A percentile compares a stretch with the other conserved stretches of the same genome.
Evolutionary conservation across 1,284 basidiomycete genomes (phyloP).

Genomic region (Trametes hirsuta): DNA sequence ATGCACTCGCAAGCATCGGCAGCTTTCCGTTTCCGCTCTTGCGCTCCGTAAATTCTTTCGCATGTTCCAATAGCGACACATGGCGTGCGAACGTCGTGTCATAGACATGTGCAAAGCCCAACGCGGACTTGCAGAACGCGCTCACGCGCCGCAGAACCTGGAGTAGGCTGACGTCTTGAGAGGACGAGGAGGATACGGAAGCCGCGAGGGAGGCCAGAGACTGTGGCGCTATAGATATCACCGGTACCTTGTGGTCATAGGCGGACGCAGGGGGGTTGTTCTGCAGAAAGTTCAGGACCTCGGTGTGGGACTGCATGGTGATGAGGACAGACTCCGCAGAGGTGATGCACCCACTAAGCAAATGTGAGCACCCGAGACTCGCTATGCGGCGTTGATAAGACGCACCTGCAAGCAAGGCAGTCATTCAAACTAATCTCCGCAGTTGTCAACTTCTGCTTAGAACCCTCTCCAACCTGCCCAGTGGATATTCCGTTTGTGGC

Average conservation of each 20-base stretch:
- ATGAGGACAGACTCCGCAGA: conserved; percentile 97
- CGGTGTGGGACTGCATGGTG: conserved; percentile 94
- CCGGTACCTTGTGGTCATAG: conserved; percentile 57
- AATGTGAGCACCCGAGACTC: conserved; percentile 8
- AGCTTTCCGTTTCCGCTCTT: conserved; percentile 46
- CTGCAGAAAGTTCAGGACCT: conserved; percentile 81
- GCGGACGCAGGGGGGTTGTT: conserved; percentile 48
- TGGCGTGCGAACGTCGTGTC: conserved; percentile 97
- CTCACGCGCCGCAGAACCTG: conserved; percentile 72
- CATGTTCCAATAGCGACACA: conserved; percentile 82
- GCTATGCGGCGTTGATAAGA: conserved; percentile 11
- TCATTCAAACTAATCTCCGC: conserved; percentile 97
- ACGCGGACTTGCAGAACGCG: conserved; percentile 58
- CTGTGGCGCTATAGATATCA: conserved; percentile 92
- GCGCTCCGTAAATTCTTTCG: conserved; percentile 82
- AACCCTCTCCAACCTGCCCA: conserved; percentile 13
- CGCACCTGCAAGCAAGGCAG: conserved; percentile 88
- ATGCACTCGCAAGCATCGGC: conserved; percentile 95
- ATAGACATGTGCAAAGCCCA: conserved; percentile 80
- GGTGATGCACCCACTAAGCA: conserved; percentile 90
- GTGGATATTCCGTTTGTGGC: conserved; percentile 31
- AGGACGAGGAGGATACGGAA: conserved; percentile 54
- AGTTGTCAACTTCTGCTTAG: conserved; percentile 74
- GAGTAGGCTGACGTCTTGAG: conserved; percentile 53
- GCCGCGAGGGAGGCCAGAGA: conserved; percentile 89